phyloP scores from a whole-genome alignment of 805 yeast genomes.

The Myxozyma neotropica region DNA sequence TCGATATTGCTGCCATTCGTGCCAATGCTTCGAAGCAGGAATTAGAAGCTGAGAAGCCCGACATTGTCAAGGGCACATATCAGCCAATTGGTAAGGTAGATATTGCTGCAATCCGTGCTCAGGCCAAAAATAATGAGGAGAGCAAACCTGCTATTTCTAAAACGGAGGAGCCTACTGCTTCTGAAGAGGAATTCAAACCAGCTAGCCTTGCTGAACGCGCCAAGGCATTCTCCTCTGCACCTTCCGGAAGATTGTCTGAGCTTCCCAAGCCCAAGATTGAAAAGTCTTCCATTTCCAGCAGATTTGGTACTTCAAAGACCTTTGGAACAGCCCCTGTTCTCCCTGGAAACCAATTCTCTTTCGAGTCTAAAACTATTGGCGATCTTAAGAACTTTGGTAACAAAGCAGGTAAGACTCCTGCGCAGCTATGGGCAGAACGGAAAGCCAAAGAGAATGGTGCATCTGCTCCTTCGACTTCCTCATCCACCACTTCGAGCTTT shows the following conservation, averaged over 20 bases:
- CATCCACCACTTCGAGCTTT: constrained; percentile 10
- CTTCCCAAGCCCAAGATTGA: constrained; percentile 65
- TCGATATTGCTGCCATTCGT: constrained; percentile 52
- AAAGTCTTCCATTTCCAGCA: constrained; percentile 47
- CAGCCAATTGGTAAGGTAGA: constrained; percentile 67
- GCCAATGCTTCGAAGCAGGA: constrained; percentile 38
- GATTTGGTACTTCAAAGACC: constrained; percentile 40
- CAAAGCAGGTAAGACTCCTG: constrained; percentile 84
- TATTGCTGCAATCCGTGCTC: constrained; percentile 49
- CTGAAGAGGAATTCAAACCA: constrained; percentile 34
- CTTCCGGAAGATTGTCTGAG: constrained; percentile 58
- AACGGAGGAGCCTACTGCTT: neutral
- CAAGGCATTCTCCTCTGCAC: constrained; percentile 39
- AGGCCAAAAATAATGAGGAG: constrained; percentile 34
- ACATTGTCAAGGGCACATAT: constrained; percentile 51
- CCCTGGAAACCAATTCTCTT: constrained; percentile 50
- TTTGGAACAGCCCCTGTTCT: constrained; percentile 44
- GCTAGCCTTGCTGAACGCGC: constrained; percentile 40
- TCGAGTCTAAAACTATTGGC: constrained; percentile 14
- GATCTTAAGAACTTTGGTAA: constrained; percentile 66
- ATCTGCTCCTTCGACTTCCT: constrained; percentile 29
- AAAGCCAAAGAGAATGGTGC: constrained; percentile 50
- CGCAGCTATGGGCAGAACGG: constrained; percentile 93
- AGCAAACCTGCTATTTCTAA: constrained; percentile 17
- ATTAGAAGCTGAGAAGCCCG: constrained; percentile 27